Evolutionary conservation across 208 protist genomes (phyloP), one percentile per base, ranked within the genome.

Genomic region (Leishmania gerbilli): DNA sequence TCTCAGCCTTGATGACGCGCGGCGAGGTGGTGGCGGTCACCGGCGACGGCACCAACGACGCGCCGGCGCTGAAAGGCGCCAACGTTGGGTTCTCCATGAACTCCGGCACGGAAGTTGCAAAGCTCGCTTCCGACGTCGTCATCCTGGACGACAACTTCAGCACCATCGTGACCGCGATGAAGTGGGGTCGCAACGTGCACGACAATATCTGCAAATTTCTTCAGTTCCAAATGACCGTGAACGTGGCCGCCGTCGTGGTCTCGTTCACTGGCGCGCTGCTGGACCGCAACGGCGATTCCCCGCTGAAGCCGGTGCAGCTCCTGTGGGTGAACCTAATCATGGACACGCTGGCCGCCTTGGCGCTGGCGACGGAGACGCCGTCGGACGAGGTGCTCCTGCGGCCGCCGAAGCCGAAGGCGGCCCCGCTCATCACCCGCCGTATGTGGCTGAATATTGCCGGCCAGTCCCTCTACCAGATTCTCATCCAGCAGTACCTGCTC

Each of bases 201-300:
- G 99, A 99, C 84, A 98, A 98, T 85, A 99, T 99, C 76, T 91
- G 95, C 58, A 99, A 99, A 83, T 99, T 99, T 87, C 85, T 99
- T 40, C 98, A 99, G 88, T 99, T 99, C 88, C 96, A 98, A 80
- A 91, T 99, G 60, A 99, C 99, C 19, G 98, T 99, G 47, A 99
- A 99, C 87, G 77, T 94, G n/a, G 97, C 96, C 3, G 97, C 98
- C 24, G 94, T 98, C 67, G 69, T 94, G 9, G 80, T 99, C 8
- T 91, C 98, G 0, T 98, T 99, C 77, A 82, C 97, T 68, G 97
- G 97, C 37, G 96, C 97, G 0, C 60, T 96, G 34, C 83, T 97
- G 5, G 93, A 88, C 77, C 84, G 89, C 69, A 84, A 90, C 67
- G 94, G 93, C 64, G 76, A 95, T 71, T 94, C 92, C 13, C 96